Percentiles rank a stretch among this genome's conserved stretches.
Conservation (phyloP, 179 eudicot genomes). For the Camellia oleifera region DNA sequence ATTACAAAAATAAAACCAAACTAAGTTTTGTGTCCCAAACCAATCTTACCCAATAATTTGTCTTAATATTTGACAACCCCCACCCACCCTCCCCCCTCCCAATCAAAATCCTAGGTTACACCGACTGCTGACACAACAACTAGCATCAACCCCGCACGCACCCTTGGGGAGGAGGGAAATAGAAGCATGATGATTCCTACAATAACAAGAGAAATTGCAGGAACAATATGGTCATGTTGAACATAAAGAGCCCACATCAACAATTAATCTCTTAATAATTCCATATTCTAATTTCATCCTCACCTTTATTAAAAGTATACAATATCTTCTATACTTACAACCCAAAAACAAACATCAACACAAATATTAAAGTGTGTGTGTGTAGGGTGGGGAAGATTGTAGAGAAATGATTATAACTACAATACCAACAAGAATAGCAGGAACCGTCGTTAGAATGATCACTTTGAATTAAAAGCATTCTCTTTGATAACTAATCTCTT, state of each 20-base stretch:
- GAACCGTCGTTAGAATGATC: not conserved
- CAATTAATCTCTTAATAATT: not conserved
- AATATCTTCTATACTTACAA: not conserved
- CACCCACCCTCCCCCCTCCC: too few relatives aligned
- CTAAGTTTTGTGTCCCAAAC: too few relatives aligned
- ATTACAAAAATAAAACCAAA: too few relatives aligned
- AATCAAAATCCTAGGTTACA: too few relatives aligned
- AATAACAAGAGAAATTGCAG: not conserved
- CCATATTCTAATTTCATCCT: not conserved
- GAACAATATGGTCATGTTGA: not conserved
- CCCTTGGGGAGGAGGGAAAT: not conserved
- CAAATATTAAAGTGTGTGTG: not conserved
- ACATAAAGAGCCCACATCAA: not conserved
- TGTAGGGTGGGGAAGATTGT: not conserved
- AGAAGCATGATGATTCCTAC: not conserved
- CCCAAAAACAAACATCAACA: not conserved
- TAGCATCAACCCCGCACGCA: not conserved
- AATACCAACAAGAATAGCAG: not conserved
- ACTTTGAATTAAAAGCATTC: not conserved
- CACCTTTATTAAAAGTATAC: not conserved
- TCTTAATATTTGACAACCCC: too few relatives aligned
- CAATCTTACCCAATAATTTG: too few relatives aligned
- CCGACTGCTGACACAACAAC: not conserved
- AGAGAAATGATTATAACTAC: not conserved
- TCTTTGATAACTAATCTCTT: not conserved